These are phyloP conservation scores for Hyphopichia khmerensis DNA, from an alignment of 1,139 yeast genomes.

Conservation along the genomic window DNA sequence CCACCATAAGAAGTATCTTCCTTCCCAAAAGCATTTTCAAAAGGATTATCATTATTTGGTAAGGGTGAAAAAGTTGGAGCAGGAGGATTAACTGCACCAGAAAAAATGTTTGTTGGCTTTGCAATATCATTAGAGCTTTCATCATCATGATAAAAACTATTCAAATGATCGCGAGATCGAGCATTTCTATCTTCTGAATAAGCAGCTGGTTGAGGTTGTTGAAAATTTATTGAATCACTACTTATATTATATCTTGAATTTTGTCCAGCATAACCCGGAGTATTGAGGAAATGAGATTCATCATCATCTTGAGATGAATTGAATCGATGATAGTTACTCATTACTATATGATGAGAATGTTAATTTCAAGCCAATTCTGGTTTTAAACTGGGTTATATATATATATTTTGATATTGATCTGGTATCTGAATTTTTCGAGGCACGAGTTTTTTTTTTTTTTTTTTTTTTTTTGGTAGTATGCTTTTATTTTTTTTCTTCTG, in stretches of 20 bases:
- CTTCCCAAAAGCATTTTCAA: slow-evolving; percentile 10
- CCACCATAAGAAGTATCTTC: slow-evolving; percentile 9
- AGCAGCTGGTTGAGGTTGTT: slow-evolving; percentile 34
- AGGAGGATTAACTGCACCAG: slow-evolving; percentile 17
- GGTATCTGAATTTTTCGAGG: too few species aligned
- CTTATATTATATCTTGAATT: neutral
- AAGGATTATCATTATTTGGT: slow-evolving; percentile 15
- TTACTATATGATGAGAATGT: too few species aligned
- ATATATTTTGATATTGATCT: too few species aligned
- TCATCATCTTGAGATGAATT: neutral
- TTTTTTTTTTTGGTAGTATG: too few species aligned
- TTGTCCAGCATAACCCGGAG: neutral
- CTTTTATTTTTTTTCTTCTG: too few species aligned
- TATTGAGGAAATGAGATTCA: neutral
- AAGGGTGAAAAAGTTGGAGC: slow-evolving; percentile 17
- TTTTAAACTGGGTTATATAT: too few species aligned
- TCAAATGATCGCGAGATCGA: slow-evolving; percentile 26
- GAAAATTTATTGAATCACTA: slow-evolving; percentile 26
- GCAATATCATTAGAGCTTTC: slow-evolving; percentile 13
- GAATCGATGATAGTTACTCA: slow-evolving; percentile 1
- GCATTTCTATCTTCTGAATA: slow-evolving; percentile 9
- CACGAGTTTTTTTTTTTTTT: too few species aligned
- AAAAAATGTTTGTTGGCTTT: slow-evolving; percentile 16
- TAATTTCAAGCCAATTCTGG: too few species aligned
- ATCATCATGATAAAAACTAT: slow-evolving; percentile 16